phyloP scores from a whole-genome alignment of 495 filamentous ascomycete species.

The Collariella sp. region DNA sequence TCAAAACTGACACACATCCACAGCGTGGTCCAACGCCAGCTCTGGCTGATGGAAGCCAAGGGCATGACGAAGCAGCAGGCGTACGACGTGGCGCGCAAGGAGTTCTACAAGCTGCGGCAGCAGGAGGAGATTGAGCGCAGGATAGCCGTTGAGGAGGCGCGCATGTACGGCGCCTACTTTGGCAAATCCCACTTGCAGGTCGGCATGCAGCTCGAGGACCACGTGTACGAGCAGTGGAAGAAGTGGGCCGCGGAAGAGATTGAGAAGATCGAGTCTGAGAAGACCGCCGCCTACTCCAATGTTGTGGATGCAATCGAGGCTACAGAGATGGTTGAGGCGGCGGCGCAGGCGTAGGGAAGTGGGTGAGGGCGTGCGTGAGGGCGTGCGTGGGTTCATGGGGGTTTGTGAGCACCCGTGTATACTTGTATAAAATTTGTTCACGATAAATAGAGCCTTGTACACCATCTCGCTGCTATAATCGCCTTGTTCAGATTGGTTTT shows the following conservation, averaged over 20 bases:
- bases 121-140: constrained; percentile 74
- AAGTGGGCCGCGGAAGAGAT: constrained; percentile 56
- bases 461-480: neutral
- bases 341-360: neutral
- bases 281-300: constrained; percentile 39
- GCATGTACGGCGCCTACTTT: constrained; percentile 77
- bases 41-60: constrained; percentile 67
- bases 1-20: neutral
- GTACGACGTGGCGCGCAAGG: constrained; percentile 82
- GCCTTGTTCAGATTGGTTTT: neutral
- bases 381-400: neutral
- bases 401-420: neutral
- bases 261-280: constrained; percentile 34
- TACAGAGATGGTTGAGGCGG: constrained; percentile 7
- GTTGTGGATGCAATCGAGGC: constrained; percentile 16
- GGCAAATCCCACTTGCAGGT: constrained; percentile 64
- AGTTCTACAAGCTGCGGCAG: constrained; percentile 82
- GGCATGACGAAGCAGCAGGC: constrained; percentile 53
- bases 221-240: constrained; percentile 72
- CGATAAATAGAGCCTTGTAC: constrained; percentile 5
- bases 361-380: neutral
- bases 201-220: constrained; percentile 74
- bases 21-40: constrained; percentile 88
- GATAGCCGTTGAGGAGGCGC: constrained; percentile 81
- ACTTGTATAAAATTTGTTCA: constrained; percentile 4